Conservation (phyloP, 371 early-diverging fungal genomes). For the Lichtheimia hyalospora region DNA sequence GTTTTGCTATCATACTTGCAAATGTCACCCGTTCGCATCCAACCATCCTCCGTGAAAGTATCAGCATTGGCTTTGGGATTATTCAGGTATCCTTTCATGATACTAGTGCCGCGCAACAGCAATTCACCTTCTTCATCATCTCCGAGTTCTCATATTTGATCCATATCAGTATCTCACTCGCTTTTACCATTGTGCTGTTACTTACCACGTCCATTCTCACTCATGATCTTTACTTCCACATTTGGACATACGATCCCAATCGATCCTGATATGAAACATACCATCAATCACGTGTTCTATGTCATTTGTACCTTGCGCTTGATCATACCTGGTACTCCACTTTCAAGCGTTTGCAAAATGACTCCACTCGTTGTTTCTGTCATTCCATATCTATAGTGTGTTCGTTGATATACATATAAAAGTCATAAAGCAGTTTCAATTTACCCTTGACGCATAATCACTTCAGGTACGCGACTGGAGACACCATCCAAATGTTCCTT, state of each 20-base stretch:
- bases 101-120: constrained; percentile 51
- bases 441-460: constrained; percentile 29
- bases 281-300: too few relatives aligned
- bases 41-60: constrained; percentile 70
- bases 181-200: background rate
- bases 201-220: constrained; percentile 46
- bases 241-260: constrained; percentile 72
- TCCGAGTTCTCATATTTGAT: constrained; percentile 47
- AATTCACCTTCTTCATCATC: constrained; percentile 70
- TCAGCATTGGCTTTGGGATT: constrained; percentile 67
- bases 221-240: constrained; percentile 66
- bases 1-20: constrained; percentile 53
- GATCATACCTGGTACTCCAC: constrained; percentile 10
- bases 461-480: constrained; percentile 48
- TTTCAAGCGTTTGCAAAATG: constrained; percentile 19
- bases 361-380: constrained; percentile 61
- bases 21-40: constrained; percentile 86
- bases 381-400: constrained; percentile 71
- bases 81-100: constrained; percentile 63
- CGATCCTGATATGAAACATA: constrained; percentile 15
- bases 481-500: constrained; percentile 55
- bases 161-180: background rate
- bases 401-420: background rate
- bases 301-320: too few relatives aligned
- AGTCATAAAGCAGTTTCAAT: background rate